Evolutionary conservation across 495 filamentous ascomycete species (phyloP), one percentile per base, ranked within the genome.

Genomic region (Penicillium alfredii): DNA sequence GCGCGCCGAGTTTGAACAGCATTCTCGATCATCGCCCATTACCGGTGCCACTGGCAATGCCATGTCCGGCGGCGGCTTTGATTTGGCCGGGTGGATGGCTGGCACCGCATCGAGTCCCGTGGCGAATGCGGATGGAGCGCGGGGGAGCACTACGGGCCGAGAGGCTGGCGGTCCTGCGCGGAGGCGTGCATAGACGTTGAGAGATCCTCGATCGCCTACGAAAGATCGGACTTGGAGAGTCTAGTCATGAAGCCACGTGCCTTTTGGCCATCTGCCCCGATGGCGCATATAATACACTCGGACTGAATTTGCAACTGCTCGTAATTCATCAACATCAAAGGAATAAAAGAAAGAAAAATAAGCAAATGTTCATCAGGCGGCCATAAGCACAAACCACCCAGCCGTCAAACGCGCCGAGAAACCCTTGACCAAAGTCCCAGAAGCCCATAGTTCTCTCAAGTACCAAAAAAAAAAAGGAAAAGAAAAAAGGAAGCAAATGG

Each of bases 1-100:
- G 68, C 77, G 79, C 39, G 84, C 82, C 47, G 93, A 98, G 63
- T 93, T 90, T 57, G 87, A 95, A 55, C 82, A 88, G 55, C 80
- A 86, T 38, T 87, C 89, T 47, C 88, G 87, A 56, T 74, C 79
- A 31, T 78, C 77, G 42, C 75, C 81, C 4, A 68, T 89, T 44
- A 69, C 71, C 8, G 61, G 62, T 20, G 58, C 64, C 17, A 49
- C 58, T 17, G 61, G 63, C 38, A 63, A 42, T 44, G 61, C 63
- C 20, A 56, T 61, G 46, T 40, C 50, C 13, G 67, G 60, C 21
- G 63, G 63, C 39, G 68, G 60, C 47, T 95, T 95, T 51, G 88
- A 95, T 58, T 71, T 93, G 56, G 88, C 88, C 2, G 78, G 81
- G 2, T 93, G 82, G 76, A 76, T 95, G 70, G 86, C 88, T 0